Evolutionary conservation across 2,329 filamentous ascomycete genomes (phyloP).

Genomic region (Verticillium albo-atrum): DNA sequence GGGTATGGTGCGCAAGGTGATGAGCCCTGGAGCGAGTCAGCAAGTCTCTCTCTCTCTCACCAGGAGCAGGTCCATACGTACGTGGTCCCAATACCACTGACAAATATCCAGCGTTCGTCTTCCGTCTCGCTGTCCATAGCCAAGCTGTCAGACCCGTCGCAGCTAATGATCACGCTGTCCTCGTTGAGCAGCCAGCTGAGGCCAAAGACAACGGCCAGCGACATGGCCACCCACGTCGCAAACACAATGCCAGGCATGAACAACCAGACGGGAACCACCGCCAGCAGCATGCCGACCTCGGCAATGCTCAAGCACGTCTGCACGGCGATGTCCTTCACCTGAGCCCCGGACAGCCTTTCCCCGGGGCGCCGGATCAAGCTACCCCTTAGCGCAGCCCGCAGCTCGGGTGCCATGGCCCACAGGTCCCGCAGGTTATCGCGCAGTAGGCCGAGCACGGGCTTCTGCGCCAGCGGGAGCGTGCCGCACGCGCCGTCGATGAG

Average conservation of each 20-base stretch:
- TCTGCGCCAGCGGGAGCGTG: conserved; percentile 22
- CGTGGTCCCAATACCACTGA: conserved; percentile 28
- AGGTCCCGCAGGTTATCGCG: conserved; percentile 16
- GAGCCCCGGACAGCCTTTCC: conserved; percentile 5
- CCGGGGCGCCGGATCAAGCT: conserved; percentile 10
- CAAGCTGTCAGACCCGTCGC: conserved; percentile 17
- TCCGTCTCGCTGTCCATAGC: conserved; percentile 20
- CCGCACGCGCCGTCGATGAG: conserved; percentile 29
- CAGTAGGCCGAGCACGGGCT: conserved; percentile 14
- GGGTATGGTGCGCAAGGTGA: conserved; percentile 20
- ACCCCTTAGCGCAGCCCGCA: conserved; percentile 14
- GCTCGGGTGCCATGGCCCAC: conserved; percentile 13
- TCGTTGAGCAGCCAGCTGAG: conserved; percentile 24
- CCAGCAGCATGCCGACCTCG: conserved; percentile 19
- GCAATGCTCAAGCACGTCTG: conserved; percentile 18
- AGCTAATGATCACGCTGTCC: conserved; percentile 13
- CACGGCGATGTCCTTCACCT: conserved; percentile 14
- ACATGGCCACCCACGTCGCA: conserved; percentile 17
- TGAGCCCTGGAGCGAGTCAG: conserved; percentile 17
- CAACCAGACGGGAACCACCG: conserved; percentile 19
- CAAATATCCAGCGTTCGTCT: conserved; percentile 28
- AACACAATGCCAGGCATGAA: conserved; percentile 25
- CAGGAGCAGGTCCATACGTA: conserved; percentile 7
- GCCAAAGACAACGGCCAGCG: conserved; percentile 14
- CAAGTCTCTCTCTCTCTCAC: background rate